Evolutionary conservation across 805 yeast genomes (phyloP).

Genomic region (Metschnikowia orientalis): DNA sequence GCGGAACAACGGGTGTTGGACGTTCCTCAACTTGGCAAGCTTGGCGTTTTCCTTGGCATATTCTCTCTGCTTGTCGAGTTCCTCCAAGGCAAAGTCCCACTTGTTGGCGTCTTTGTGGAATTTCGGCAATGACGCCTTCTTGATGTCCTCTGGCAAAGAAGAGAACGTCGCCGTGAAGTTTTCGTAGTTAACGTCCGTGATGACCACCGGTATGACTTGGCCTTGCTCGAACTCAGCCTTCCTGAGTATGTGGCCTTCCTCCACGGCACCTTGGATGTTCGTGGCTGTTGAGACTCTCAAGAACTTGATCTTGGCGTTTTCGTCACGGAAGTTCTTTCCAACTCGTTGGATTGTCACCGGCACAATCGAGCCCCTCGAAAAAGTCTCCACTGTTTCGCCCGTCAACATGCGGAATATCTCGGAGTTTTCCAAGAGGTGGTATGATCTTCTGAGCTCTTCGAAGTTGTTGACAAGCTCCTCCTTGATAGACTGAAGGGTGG

Average conservation of each 20-base stretch:
- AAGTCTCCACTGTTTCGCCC: slow-evolving; percentile 72
- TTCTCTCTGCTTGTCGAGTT: slow-evolving; percentile 56
- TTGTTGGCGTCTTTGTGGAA: slow-evolving; percentile 52
- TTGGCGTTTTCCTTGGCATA: slow-evolving; percentile 59
- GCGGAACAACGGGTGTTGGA: slow-evolving; percentile 88
- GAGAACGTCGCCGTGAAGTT: slow-evolving; percentile 71
- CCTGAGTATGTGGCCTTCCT: slow-evolving; percentile 43
- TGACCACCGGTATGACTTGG: slow-evolving; percentile 83
- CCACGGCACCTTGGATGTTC: slow-evolving; percentile 41
- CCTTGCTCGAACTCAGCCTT: slow-evolving; percentile 48
- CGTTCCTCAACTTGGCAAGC: slow-evolving; percentile 65
- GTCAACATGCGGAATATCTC: slow-evolving; percentile 88
- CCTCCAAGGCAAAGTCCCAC: slow-evolving; percentile 81
- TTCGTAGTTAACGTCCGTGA: slow-evolving; percentile 67
- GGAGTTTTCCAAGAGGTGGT: slow-evolving; percentile 56
- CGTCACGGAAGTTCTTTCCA: slow-evolving; percentile 56
- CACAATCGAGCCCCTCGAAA: slow-evolving; percentile 64
- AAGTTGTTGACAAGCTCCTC: slow-evolving; percentile 85
- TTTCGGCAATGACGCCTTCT: slow-evolving; percentile 46
- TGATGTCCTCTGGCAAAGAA: slow-evolving; percentile 61
- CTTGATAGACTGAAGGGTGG: slow-evolving; percentile 77
- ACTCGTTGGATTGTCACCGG: slow-evolving; percentile 73
- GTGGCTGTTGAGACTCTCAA: slow-evolving; percentile 40
- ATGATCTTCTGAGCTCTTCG: slow-evolving; percentile 76
- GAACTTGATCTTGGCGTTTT: slow-evolving; percentile 39